Evolutionary conservation across 495 filamentous ascomycete genomes (phyloP).

Genomic region (Durotheca rogersii): DNA sequence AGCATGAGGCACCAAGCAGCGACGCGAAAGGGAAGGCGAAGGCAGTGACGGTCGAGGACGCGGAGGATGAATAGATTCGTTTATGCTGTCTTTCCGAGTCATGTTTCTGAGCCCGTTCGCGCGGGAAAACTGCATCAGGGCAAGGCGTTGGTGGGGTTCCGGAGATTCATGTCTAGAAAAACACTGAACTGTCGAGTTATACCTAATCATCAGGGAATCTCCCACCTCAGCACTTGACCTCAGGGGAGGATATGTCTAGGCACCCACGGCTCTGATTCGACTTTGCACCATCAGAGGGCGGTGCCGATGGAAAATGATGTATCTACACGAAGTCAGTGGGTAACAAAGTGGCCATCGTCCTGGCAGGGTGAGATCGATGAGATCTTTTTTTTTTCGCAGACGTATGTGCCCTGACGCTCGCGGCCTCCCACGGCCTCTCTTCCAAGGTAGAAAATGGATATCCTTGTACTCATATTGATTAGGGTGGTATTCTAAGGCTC

Average conservation of each 20-base stretch:
- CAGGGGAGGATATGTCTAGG: constrained; percentile 5
- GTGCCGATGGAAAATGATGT: not conserved
- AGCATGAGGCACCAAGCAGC: constrained; percentile 17
- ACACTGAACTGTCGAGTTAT: constrained; percentile 15
- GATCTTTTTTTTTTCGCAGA: too few species aligned
- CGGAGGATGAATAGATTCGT: constrained; percentile 35
- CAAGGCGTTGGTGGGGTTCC: constrained; percentile 40
- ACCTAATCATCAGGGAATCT: constrained; percentile 10
- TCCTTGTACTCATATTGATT: not conserved
- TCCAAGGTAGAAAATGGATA: too few species aligned
- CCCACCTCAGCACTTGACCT: not conserved
- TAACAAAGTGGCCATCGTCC: not conserved
- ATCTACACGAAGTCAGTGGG: not conserved
- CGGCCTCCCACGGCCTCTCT: too few species aligned
- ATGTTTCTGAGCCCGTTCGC: constrained; percentile 17
- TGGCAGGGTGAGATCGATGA: not conserved
- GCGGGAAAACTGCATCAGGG: constrained; percentile 32
- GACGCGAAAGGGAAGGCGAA: constrained; percentile 39
- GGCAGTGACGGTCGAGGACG: constrained; percentile 46
- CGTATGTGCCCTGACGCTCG: too few species aligned
- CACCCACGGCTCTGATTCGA: not conserved
- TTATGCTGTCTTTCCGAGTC: constrained; percentile 9
- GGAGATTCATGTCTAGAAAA: constrained; percentile 10
- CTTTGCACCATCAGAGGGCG: not conserved
- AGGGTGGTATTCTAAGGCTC: not conserved